Evolutionary conservation across 805 yeast species (phyloP).

Genomic region (Suhomyces pyralidae): DNA sequence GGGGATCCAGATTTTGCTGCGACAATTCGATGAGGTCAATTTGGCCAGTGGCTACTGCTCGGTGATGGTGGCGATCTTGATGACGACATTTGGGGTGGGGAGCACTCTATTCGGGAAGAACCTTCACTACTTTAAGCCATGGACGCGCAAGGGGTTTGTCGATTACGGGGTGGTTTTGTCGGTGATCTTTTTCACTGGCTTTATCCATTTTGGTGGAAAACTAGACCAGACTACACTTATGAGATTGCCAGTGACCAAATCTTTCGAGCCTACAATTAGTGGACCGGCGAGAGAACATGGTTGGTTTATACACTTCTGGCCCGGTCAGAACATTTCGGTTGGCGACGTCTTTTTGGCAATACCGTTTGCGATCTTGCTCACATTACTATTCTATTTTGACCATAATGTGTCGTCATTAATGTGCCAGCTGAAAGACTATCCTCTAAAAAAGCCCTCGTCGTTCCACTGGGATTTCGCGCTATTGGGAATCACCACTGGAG

Average conservation of each 20-base stretch:
- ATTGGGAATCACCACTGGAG: constrained; percentile 81
- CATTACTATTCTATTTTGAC: constrained; percentile 87
- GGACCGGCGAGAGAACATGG: constrained; percentile 47
- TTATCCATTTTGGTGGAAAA: constrained; percentile 85
- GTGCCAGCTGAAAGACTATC: constrained; percentile 82
- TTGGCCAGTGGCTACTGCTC: constrained; percentile 65
- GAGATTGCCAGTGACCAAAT: constrained; percentile 61
- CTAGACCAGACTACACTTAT: constrained; percentile 56
- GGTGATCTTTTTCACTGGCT: constrained; percentile 89
- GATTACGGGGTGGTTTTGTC: constrained; percentile 85
- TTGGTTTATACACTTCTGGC: constrained; percentile 82
- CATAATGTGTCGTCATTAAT: constrained; percentile 92
- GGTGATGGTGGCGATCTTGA: constrained; percentile 67
- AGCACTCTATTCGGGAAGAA: constrained; percentile 55
- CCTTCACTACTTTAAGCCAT: constrained; percentile 59
- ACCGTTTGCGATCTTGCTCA: constrained; percentile 86
- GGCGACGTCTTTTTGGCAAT: constrained; percentile 82
- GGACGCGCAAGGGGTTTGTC: constrained; percentile 63
- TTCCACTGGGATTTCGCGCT: constrained; percentile 92
- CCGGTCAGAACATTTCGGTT: constrained; percentile 50
- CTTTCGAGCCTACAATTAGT: constrained; percentile 68
- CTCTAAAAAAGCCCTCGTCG: constrained; percentile 78
- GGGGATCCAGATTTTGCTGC: constrained; percentile 75
- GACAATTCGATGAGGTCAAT: constrained; percentile 56
- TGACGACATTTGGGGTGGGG: constrained; percentile 73